Conservation (phyloP, 2,329 filamentous ascomycete genomes). For the Didymella pinodella region DNA sequence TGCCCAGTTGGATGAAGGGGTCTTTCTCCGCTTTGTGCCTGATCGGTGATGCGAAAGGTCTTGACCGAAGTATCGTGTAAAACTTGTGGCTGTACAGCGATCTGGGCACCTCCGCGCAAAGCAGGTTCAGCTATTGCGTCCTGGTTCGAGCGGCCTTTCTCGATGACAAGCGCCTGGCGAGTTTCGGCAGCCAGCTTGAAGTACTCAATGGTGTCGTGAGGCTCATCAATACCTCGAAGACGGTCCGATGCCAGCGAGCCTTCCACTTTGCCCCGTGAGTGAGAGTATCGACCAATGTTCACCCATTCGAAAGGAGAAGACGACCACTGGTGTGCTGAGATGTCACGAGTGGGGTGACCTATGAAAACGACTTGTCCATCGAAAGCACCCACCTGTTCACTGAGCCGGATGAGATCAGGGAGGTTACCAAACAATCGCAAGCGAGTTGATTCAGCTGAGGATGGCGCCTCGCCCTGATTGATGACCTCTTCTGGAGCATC, state of each 20-base stretch:
- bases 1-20: neutral
- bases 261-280: conserved; percentile 53
- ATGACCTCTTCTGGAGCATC: neutral
- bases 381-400: conserved; percentile 37
- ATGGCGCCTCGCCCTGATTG: neutral
- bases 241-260: conserved; percentile 54
- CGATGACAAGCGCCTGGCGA: conserved; percentile 34
- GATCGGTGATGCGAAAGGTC: neutral
- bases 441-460: conserved; percentile 22
- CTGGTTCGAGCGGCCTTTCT: conserved; percentile 19
- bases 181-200: conserved; percentile 55
- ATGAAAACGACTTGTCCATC: conserved; percentile 57
- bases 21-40: neutral
- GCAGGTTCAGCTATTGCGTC: neutral
- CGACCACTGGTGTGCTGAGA: conserved; percentile 59
- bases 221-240: conserved; percentile 48
- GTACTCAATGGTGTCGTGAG: conserved; percentile 51
- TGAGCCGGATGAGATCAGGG: conserved; percentile 53
- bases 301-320: conserved; percentile 52
- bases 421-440: conserved; percentile 54
- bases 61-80: neutral
- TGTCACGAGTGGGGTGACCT: conserved; percentile 57
- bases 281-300: conserved; percentile 56
- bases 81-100: neutral
- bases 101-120: neutral